A percentile compares a stretch with the other conserved stretches of the same genome.
Evolutionary conservation across 1,284 basidiomycete genomes (phyloP).

Genomic region (Calocybe gambosa): DNA sequence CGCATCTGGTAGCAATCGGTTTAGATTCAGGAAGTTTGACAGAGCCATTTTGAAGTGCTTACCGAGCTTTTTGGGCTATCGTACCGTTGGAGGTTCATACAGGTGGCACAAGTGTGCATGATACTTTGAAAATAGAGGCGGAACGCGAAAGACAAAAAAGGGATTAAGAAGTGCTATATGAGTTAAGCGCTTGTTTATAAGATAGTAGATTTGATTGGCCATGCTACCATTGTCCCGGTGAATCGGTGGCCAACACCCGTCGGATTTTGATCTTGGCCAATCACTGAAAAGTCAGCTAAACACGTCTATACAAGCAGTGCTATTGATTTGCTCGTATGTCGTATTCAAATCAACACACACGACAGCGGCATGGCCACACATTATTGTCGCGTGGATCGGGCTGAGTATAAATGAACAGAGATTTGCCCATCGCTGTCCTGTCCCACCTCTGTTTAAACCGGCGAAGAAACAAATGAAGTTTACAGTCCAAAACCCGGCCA

Average conservation of each 20-base stretch:
- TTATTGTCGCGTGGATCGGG: constrained; percentile 8
- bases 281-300: no score
- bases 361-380: constrained; percentile 14
- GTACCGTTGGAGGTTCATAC: constrained; percentile 25
- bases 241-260: no score
- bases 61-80: constrained; percentile 21
- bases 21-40: background rate
- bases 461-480: background rate
- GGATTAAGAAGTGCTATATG: constrained; percentile 2
- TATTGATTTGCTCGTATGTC: no score
- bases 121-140: background rate
- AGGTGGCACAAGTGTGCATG: background rate
- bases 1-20: constrained; percentile 9
- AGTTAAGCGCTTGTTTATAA: constrained; percentile 10
- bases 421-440: background rate
- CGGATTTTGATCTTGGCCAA: no score
- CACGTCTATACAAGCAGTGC: no score
- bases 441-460: background rate
- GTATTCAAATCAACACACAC: background rate
- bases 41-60: constrained; percentile 6
- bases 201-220: constrained; percentile 4
- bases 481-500: background rate
- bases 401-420: constrained; percentile 5
- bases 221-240: constrained; percentile 7
- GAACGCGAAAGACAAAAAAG: background rate